Base-by-base conservation (phyloP, 2,329 filamentous ascomycete genomes). In the Colletotrichum tropicicola region DNA sequence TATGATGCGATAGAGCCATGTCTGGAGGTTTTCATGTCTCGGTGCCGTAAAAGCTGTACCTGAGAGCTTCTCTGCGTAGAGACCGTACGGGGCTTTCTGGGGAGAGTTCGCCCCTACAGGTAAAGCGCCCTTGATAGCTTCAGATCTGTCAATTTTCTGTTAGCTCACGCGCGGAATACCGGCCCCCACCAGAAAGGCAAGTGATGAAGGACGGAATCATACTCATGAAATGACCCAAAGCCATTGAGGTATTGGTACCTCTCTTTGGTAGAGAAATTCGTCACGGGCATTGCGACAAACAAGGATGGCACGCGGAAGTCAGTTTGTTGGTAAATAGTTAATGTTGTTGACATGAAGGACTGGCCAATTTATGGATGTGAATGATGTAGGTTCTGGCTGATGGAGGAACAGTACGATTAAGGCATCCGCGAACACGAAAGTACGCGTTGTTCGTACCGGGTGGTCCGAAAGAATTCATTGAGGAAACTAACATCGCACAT, bases 161-260 rank as follows among this genome's bases (percentile, higher is more conserved):
- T 4, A 19, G 17, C n/a, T 8, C 39, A 19, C 10, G 9, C 15
- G 32, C 32, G 10, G 2, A 30, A 30, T n/a, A n/a, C 28, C 28
- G 12, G 28, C 15, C 8, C 12, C 32, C 32, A 15, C n/a, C 32
- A 35, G 32, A 10, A 15, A 35, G 12, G 32, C 32, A 15, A 15
- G 32, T 15, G 32, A n/a, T 35, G 4, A 35, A 35, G 15, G 5
- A 35, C 32, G 25, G 2, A 13, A 21, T 72, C 85, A 71, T 79
- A 91, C 88, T 92, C 89, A 76, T 91, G 86, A 75, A 91, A 90
- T 28, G 85, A 87, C 70, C 83, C 84, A 78, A 92, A 92, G 71
- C 90, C 90, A 77, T 87, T 90, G 73, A 87, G 87, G 75, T 92
- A 92, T 68, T 78, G 80, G 78, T 92, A 92, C 41, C 72, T 73